Conservation (phyloP, 192 early-diverging fungal genomes). For the Glomus cerebriforme region DNA sequence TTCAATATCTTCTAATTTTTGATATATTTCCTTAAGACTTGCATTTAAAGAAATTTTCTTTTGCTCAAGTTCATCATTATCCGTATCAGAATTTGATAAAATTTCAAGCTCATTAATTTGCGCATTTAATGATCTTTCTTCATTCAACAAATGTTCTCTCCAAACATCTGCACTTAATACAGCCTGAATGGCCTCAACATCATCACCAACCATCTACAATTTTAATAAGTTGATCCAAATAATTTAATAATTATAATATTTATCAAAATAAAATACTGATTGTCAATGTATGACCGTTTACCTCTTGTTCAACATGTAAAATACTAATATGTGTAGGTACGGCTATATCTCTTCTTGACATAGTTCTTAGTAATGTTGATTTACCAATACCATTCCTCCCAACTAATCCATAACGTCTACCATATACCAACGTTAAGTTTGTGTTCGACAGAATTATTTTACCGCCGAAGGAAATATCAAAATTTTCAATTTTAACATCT, state of each 20-base stretch:
- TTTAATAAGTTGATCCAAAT: constrained; percentile 2
- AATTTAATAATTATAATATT: background rate
- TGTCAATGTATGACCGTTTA: constrained; percentile 27
- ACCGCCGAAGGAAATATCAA: constrained; percentile 94
- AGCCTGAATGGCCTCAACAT: constrained; percentile 80
- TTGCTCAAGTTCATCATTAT: constrained; percentile 54
- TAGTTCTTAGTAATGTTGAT: constrained; percentile 76
- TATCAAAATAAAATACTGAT: background rate
- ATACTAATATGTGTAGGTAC: constrained; percentile 92
- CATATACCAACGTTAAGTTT: constrained; percentile 78
- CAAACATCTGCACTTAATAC: constrained; percentile 93
- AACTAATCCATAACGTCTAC: constrained; percentile 94
- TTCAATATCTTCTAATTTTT: constrained; percentile 91
- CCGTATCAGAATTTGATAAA: constrained; percentile 50
- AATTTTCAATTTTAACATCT: constrained; percentile 95
- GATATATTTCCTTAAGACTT: constrained; percentile 80
- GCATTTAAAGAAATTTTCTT: constrained; percentile 49
- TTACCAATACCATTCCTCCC: constrained; percentile 92
- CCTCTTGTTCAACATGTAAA: constrained; percentile 98
- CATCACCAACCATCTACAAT: constrained; percentile 83
- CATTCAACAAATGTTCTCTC: constrained; percentile 85
- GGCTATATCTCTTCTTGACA: constrained; percentile 81
- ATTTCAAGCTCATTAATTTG: constrained; percentile 56
- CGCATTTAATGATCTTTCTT: constrained; percentile 71
- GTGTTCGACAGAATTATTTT: constrained; percentile 92